Percentiles rank a stretch among this genome's conserved stretches.
phyloP scores from a whole-genome alignment of 2,329 filamentous ascomycete genomes.

The Penicillium sp. region DNA sequence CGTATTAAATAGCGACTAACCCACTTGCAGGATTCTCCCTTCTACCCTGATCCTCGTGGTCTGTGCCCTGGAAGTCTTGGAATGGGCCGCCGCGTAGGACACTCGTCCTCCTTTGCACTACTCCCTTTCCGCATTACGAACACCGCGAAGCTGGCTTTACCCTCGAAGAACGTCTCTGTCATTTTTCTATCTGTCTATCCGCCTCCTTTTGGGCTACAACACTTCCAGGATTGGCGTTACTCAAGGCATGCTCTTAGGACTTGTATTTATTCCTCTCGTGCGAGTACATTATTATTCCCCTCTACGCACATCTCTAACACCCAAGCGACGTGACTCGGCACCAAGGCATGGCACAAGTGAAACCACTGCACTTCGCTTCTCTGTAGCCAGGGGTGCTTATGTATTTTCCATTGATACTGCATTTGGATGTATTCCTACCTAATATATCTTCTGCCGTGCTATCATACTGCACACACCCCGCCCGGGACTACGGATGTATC shows the following conservation, averaged over 20 bases:
- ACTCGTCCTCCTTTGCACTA: too few species aligned
- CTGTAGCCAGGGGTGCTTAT: too few species aligned
- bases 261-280: neutral
- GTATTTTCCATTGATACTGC: too few species aligned
- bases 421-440: too few species aligned
- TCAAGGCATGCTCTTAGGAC: neutral
- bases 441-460: too few species aligned
- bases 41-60: constrained; percentile 89
- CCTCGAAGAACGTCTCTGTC: too few species aligned
- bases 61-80: constrained; percentile 84
- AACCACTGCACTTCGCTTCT: too few species aligned
- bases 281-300: too few species aligned
- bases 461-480: neutral
- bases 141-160: constrained; percentile 3
- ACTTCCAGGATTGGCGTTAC: constrained; percentile 2
- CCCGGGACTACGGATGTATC: constrained; percentile 1
- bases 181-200: too few species aligned
- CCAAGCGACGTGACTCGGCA: too few species aligned
- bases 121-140: neutral
- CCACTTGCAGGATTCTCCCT: constrained; percentile 70
- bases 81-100: constrained; percentile 64
- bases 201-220: neutral
- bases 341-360: too few species aligned
- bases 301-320: too few species aligned
- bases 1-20: constrained; percentile 11